phyloP scores from a whole-genome alignment of 257 asterid species.

The Plantago major region DNA sequence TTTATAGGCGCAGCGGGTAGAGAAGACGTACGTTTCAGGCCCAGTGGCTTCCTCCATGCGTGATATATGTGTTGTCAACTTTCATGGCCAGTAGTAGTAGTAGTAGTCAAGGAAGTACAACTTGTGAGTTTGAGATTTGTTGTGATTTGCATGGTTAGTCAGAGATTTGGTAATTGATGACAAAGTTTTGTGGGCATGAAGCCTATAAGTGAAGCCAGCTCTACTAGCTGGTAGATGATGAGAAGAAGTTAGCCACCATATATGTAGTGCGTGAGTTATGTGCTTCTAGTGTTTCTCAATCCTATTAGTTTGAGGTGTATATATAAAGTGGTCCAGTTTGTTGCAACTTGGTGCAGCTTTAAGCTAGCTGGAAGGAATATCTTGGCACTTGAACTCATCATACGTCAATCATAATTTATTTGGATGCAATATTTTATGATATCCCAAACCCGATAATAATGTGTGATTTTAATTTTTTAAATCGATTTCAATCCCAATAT shows the following conservation, averaged over 20 bases:
- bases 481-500: too few relatives aligned
- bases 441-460: too few relatives aligned
- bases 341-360: background rate
- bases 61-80: slow-evolving; percentile 1
- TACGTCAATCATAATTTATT: too few relatives aligned
- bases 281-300: background rate
- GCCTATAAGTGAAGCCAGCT: slow-evolving; percentile 9
- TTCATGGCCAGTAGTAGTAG: background rate
- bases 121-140: slow-evolving; percentile 1
- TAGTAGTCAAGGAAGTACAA: slow-evolving; percentile 1
- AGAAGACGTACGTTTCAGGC: background rate
- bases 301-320: background rate
- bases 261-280: too few relatives aligned
- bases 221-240: background rate
- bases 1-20: slow-evolving; percentile 1
- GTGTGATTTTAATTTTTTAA: too few relatives aligned
- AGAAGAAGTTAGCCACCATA: background rate
- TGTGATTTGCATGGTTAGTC: background rate
- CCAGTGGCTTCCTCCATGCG: slow-evolving; percentile 1
- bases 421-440: too few relatives aligned
- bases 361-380: background rate
- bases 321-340: slow-evolving; percentile 10
- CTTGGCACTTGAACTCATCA: background rate
- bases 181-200: slow-evolving; percentile 6
- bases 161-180: background rate